Percentiles rank a stretch among this genome's conserved stretches.
These are phyloP conservation scores for Rubia tinctorum DNA, from an alignment of 305 asterid genomes.

Conservation along the genomic window DNA sequence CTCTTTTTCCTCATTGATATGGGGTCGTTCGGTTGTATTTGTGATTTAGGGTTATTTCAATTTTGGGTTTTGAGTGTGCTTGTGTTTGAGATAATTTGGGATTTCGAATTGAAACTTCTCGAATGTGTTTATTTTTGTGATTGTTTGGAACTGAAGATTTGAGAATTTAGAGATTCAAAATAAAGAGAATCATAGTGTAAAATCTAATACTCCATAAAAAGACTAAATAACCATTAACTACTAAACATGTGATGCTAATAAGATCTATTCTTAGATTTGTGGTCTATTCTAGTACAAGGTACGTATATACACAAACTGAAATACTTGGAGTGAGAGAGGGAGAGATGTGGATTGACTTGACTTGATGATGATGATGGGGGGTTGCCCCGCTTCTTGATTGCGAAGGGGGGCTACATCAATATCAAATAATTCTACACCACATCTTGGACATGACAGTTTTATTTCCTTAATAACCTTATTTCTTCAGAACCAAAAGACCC, in stretches of 20 bases:
- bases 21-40: too few species aligned
- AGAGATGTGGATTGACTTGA: slow-evolving; percentile 25
- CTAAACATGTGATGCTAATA: neutral
- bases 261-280: slow-evolving; percentile 19
- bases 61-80: too few species aligned
- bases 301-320: slow-evolving; percentile 8
- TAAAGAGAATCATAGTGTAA: too few species aligned
- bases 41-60: too few species aligned
- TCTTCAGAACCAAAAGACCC: neutral
- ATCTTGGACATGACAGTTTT: neutral
- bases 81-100: too few species aligned
- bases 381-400: slow-evolving; percentile 13
- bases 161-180: too few species aligned
- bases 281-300: slow-evolving; percentile 36
- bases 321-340: neutral
- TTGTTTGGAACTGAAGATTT: too few species aligned
- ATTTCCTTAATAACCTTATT: neutral
- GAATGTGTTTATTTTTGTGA: too few species aligned
- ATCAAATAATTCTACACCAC: slow-evolving; percentile 24
- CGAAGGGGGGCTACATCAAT: neutral
- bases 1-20: too few species aligned
- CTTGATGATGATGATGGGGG: slow-evolving; percentile 21
- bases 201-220: too few species aligned
- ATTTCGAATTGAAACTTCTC: too few species aligned
- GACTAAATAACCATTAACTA: too few species aligned